These are phyloP conservation scores for Termitomyces sp. DNA, from an alignment of 768 basidiomycete genomes.

Conservation along the genomic window DNA sequence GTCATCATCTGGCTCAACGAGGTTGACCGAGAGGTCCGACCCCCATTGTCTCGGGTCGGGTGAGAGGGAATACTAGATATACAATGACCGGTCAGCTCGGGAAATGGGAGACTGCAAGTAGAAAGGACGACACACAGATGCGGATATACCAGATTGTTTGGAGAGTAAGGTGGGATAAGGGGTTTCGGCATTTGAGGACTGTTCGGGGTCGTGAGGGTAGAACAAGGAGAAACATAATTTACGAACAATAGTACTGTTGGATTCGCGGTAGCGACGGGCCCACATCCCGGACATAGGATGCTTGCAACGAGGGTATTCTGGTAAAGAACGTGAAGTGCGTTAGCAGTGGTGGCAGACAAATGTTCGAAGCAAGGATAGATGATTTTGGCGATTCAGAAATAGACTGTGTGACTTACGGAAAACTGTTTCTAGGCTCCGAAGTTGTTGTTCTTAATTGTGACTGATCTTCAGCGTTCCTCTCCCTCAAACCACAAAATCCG, in stretches of 20 bases:
- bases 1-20: constrained; percentile 50
- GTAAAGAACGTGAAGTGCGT: constrained; percentile 4
- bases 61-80: constrained; percentile 42
- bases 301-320: constrained; percentile 1
- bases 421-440: constrained; percentile 2
- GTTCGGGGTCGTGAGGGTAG: not conserved
- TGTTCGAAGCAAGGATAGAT: not conserved
- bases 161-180: constrained; percentile 15
- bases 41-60: constrained; percentile 54
- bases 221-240: not conserved
- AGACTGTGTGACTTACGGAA: constrained; percentile 6
- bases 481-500: not conserved
- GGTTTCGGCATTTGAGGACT: constrained; percentile 16
- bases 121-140: constrained; percentile 8
- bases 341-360: not conserved
- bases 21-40: constrained; percentile 33
- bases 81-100: constrained; percentile 1
- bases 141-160: constrained; percentile 11
- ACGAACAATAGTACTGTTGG: constrained; percentile 11
- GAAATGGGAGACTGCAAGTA: not conserved
- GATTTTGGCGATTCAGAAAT: not conserved
- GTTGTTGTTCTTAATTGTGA: not conserved
- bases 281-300: constrained; percentile 11
- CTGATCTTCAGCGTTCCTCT: not conserved
- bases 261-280: constrained; percentile 10